Conservation (phyloP, 352 stramenopile species). For the Phytophthora cajani region DNA sequence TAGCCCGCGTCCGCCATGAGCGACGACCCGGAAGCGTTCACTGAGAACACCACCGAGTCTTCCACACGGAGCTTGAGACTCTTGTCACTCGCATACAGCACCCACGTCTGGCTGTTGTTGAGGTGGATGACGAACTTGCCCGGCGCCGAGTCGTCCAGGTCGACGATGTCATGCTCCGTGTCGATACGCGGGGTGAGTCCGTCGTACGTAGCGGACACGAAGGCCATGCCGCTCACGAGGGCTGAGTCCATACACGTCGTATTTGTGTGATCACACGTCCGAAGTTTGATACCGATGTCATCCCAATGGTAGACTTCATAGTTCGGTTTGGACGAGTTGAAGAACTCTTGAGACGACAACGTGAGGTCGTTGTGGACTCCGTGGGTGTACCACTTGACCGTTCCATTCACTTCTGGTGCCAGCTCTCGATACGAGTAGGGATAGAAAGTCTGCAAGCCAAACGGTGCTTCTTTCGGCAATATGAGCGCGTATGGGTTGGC, state of each 20-base stretch:
- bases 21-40: conserved; percentile 45
- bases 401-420: conserved; percentile 41
- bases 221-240: conserved; percentile 78
- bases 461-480: conserved; percentile 44
- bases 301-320: conserved; percentile 70
- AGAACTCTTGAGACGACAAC: conserved; percentile 58
- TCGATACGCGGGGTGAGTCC: conserved; percentile 59
- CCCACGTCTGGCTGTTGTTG: conserved; percentile 77
- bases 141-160: conserved; percentile 40
- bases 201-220: conserved; percentile 68
- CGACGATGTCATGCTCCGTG: conserved; percentile 57
- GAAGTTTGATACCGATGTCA: conserved; percentile 65
- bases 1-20: conserved; percentile 51
- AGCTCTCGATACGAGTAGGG: conserved; percentile 57
- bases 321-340: conserved; percentile 28
- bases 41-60: conserved; percentile 36
- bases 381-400: conserved; percentile 59
- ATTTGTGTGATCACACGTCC: conserved; percentile 39
- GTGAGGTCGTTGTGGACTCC: conserved; percentile 64
- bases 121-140: conserved; percentile 70
- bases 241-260: conserved; percentile 60
- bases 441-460: conserved; percentile 54
- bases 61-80: conserved; percentile 52
- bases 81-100: conserved; percentile 66
- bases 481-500: conserved; percentile 65